Base-by-base conservation (phyloP, 305 asterid genomes). In the Nicotiana rustica region DNA sequence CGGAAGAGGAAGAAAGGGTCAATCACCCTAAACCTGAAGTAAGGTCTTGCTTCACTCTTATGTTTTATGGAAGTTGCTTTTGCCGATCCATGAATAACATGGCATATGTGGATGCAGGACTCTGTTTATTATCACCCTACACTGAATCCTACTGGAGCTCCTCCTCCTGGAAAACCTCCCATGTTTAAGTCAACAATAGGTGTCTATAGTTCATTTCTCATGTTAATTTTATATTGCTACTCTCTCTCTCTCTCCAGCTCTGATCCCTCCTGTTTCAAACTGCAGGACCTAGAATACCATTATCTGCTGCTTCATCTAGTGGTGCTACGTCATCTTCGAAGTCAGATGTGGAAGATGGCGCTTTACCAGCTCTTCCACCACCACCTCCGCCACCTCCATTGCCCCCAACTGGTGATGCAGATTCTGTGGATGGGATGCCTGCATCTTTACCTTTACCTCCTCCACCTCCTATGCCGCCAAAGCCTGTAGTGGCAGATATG, bases 91-190 rank as follows among this genome's bases (percentile, higher is more conserved):
- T 36, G 18, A 17, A 62, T 67, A 69, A 85, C 89, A 81, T 81
- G 60, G 85, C 61, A 67, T 69, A 65, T 82, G 38, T 80, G 85
- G 83, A 49, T 87, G 93, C 92, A 97, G 98, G 99, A 97, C 87
- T 97, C 99, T 0, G 99, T 97, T 78, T 97, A 97, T 84, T 95
- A 91, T 86, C 99, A 97, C 89, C 99, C 98, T n/a, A 95, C 97
- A 13, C 89, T 93, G 79, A 97, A 97, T 90, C 99, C 99, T 83
- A 91, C 98, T 80, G 99, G 99, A 82, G 98, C 98, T 81, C 99
- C 99, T 56, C 99, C 99, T 18, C 99, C 98, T 71, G 99, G 99
- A 80, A 97, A 97, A 83, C 97, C 97, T 84, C 99, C 97, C 64
- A 93, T 97, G 99, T 97, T 91, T 84, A 97, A 97, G 86, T 93